Conservation (phyloP, 2,329 filamentous ascomycete genomes). For the Xylariales sp. region DNA sequence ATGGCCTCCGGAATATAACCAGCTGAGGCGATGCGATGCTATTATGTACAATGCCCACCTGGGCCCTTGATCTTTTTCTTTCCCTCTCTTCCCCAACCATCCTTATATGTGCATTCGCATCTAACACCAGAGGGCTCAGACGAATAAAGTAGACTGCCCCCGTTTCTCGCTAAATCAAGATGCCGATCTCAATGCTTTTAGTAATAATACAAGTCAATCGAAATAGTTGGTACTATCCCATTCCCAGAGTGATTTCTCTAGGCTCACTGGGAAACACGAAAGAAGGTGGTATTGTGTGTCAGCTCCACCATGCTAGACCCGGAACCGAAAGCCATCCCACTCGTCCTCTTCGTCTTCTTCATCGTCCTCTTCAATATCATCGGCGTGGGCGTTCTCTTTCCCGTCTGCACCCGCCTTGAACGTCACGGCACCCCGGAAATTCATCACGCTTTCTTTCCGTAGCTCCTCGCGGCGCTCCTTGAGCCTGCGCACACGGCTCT, state of each 20-base stretch:
- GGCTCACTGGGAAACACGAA: background rate
- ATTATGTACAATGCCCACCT: conserved; percentile 23
- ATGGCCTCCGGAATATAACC: background rate
- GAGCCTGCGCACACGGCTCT: conserved; percentile 74
- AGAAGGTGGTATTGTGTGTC: background rate
- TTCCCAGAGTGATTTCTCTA: background rate
- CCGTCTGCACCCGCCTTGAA: conserved; percentile 45
- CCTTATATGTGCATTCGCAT: background rate
- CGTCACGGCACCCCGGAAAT: conserved; percentile 44
- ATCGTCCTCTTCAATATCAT: conserved; percentile 55
- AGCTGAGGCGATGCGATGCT: conserved; percentile 7
- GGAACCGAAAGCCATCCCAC: conserved; percentile 70
- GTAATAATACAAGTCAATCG: conserved; percentile 28
- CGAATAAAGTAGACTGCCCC: background rate
- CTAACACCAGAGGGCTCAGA: background rate
- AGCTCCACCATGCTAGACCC: conserved; percentile 40
- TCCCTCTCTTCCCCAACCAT: background rate
- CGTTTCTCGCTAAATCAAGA: conserved; percentile 19
- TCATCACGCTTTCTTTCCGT: conserved; percentile 52
- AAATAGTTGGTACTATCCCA: conserved; percentile 1
- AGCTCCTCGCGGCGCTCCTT: conserved; percentile 79
- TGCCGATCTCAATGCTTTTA: conserved; percentile 19
- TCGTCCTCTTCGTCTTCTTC: conserved; percentile 64
- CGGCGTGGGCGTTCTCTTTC: conserved; percentile 44
- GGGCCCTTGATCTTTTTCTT: background rate